Percentiles rank a stretch among this genome's conserved stretches.
Evolutionary conservation across 2,329 filamentous ascomycete species (phyloP).

Genomic region (Teratosphaeria zuluensis): DNA sequence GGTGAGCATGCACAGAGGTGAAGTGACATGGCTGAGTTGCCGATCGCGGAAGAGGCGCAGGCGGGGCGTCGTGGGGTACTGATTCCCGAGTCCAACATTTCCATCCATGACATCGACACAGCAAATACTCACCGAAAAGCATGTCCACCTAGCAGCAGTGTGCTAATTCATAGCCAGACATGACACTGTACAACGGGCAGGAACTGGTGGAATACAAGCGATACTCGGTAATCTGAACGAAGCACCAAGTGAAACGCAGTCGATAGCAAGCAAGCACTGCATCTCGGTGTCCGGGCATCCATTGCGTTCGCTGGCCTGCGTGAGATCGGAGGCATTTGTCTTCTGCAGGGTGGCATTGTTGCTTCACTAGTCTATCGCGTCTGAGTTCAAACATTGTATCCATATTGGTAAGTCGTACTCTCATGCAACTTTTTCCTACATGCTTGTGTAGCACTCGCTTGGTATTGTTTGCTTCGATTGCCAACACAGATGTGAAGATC

Average conservation of each 20-base stretch:
- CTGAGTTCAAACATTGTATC: neutral
- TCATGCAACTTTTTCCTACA: neutral
- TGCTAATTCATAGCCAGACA: slow-evolving; percentile 4
- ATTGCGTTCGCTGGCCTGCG: neutral
- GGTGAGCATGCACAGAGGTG: neutral
- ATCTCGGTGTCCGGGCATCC: neutral
- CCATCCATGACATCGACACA: neutral
- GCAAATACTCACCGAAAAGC: neutral
- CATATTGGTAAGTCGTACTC: neutral
- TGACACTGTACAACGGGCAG: slow-evolving; percentile 26
- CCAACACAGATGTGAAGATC: neutral
- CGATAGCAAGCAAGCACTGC: neutral
- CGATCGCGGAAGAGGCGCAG: neutral
- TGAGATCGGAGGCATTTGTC: neutral
- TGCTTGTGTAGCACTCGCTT: neutral
- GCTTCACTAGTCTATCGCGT: neutral
- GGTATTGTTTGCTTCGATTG: neutral
- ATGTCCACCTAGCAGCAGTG: neutral
- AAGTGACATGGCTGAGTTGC: neutral
- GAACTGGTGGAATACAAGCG: slow-evolving; percentile 25
- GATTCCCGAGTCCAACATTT: neutral
- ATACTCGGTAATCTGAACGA: slow-evolving; percentile 14
- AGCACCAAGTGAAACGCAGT: slow-evolving; percentile 8
- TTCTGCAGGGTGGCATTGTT: neutral
- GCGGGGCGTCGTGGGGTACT: neutral